phyloP scores from a whole-genome alignment of 2,329 filamentous ascomycete species.

The Karstenula rhodostoma region DNA sequence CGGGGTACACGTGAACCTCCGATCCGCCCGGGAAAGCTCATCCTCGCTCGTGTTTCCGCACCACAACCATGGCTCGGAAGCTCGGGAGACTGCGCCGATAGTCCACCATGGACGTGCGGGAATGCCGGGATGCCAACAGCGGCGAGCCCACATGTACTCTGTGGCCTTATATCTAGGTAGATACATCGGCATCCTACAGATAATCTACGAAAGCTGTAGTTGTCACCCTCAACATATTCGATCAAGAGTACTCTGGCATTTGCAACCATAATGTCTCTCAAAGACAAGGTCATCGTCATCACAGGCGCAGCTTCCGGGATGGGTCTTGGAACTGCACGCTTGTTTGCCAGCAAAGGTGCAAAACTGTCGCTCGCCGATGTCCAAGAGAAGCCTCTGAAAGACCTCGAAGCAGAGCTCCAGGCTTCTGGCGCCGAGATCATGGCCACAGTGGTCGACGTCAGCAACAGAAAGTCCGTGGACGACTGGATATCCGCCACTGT shows the following conservation, averaged over 20 bases:
- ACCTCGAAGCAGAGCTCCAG: conserved; percentile 30
- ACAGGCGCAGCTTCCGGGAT: conserved; percentile 45
- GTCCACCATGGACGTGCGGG: neutral
- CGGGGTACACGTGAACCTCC: conserved; percentile 7
- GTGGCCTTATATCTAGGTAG: conserved; percentile 14
- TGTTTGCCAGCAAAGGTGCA: conserved; percentile 39
- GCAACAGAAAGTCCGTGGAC: conserved; percentile 58
- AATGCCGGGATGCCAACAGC: neutral
- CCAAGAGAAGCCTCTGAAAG: conserved; percentile 35
- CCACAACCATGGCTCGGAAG: conserved; percentile 20
- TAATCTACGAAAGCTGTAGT: neutral
- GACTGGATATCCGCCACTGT: conserved; percentile 58
- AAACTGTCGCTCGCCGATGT: conserved; percentile 44
- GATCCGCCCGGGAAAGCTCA: conserved; percentile 20
- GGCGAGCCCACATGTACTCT: neutral
- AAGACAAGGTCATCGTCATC: conserved; percentile 42
- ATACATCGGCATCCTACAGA: neutral
- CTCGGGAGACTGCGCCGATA: conserved; percentile 22
- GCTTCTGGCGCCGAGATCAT: conserved; percentile 29
- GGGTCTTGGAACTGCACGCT: conserved; percentile 37
- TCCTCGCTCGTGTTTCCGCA: conserved; percentile 11
- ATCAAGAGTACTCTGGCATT: neutral
- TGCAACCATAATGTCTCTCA: conserved; percentile 30
- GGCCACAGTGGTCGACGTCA: conserved; percentile 59
- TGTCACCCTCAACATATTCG: neutral